phyloP scores from a whole-genome alignment of 208 protist genomes.

The Leishmania amazonensis region DNA sequence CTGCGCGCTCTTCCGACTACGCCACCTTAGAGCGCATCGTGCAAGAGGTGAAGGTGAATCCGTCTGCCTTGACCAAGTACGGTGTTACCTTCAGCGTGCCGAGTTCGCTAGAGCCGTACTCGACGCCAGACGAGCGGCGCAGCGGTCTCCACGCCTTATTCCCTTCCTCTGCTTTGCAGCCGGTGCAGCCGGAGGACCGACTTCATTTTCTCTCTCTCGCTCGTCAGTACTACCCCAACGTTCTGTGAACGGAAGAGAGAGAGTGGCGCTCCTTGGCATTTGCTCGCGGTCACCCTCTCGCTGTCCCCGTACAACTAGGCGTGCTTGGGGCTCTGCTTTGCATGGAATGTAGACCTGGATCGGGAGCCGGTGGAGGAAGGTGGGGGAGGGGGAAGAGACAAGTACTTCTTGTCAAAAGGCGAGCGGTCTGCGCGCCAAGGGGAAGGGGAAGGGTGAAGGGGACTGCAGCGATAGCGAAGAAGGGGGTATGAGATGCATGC shows the following conservation, averaged over 20 bases:
- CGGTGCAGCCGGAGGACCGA: slow-evolving; percentile 16
- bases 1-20: slow-evolving; percentile 44
- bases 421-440: background rate
- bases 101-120: slow-evolving; percentile 38
- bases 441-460: background rate
- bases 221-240: slow-evolving; percentile 35
- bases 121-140: slow-evolving; percentile 36
- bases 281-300: background rate
- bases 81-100: slow-evolving; percentile 76
- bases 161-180: slow-evolving; percentile 26
- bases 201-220: slow-evolving; percentile 38
- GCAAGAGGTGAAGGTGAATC: slow-evolving; percentile 39
- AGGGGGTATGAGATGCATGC: background rate
- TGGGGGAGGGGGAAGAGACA: background rate
- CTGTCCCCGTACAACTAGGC: background rate
- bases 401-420: background rate
- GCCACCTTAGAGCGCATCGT: slow-evolving; percentile 51
- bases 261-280: background rate
- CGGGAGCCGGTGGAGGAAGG: background rate
- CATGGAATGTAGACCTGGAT: too few relatives aligned
- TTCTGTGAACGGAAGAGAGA: slow-evolving; percentile 1
- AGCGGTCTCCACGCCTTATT: slow-evolving; percentile 45
- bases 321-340: background rate
- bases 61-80: slow-evolving; percentile 48
- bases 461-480: background rate